A percentile compares a stretch with the other conserved stretches of the same genome.
Evolutionary conservation across 306 rosid species (phyloP).

Genomic region (Ammopiptanthus mongolicus): DNA sequence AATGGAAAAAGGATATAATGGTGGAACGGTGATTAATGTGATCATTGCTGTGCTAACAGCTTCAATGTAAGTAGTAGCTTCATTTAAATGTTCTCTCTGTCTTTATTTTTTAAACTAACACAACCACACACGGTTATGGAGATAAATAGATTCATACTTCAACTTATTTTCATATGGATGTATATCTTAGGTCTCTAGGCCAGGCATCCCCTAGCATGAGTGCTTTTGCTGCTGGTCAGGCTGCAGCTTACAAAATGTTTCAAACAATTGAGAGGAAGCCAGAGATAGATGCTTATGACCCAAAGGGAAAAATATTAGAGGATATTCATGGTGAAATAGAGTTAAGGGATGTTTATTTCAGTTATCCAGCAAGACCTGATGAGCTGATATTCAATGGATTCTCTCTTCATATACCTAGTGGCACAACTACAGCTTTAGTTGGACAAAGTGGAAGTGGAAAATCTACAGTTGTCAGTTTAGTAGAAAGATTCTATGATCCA

Average conservation of each 20-base stretch:
- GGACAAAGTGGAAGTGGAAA: slow-evolving; percentile 98
- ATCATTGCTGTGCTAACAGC: slow-evolving; percentile 71
- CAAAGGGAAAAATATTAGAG: slow-evolving; percentile 51
- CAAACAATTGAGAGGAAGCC: slow-evolving; percentile 75
- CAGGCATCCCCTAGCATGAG: slow-evolving; percentile 88
- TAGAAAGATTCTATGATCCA: slow-evolving; percentile 91
- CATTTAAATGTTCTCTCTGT: neutral
- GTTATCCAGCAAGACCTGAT: slow-evolving; percentile 82
- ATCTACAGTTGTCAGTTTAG: slow-evolving; percentile 75
- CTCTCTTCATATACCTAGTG: slow-evolving; percentile 58
- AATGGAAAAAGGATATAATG: slow-evolving; percentile 65
- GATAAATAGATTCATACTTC: neutral
- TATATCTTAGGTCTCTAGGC: slow-evolving; percentile 68
- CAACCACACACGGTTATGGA: neutral
- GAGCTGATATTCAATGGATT: slow-evolving; percentile 72
- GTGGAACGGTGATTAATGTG: slow-evolving; percentile 74
- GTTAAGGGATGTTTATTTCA: slow-evolving; percentile 58
- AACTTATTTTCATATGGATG: slow-evolving; percentile 4
- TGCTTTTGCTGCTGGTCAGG: slow-evolving; percentile 87
- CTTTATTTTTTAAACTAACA: neutral
- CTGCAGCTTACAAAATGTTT: slow-evolving; percentile 93
- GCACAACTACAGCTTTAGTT: slow-evolving; percentile 78
- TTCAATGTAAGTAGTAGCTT: slow-evolving; percentile 66
- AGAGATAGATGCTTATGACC: slow-evolving; percentile 67
- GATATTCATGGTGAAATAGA: slow-evolving; percentile 75